Conservation (phyloP, 306 rosid species). For the Ormosia semicastrata region DNA sequence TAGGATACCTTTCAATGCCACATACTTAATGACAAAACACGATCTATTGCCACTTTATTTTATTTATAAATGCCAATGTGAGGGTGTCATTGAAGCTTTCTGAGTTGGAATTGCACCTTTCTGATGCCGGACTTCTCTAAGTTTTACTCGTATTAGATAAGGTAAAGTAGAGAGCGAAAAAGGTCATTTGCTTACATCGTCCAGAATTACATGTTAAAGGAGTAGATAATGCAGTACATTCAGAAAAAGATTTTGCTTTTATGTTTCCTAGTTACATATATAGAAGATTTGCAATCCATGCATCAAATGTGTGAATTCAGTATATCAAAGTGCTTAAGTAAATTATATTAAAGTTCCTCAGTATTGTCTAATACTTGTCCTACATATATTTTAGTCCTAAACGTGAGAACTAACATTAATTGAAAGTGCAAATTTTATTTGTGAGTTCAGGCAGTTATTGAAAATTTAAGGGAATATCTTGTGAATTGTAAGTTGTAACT, state of each 20-base stretch:
- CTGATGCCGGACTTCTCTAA: constrained; percentile 33
- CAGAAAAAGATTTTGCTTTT: neutral
- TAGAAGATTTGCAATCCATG: neutral
- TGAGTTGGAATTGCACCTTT: constrained; percentile 36
- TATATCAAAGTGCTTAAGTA: neutral
- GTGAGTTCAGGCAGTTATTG: neutral
- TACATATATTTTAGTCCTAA: neutral
- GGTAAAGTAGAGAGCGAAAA: constrained; percentile 14
- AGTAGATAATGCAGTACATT: neutral
- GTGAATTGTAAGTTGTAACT: neutral
- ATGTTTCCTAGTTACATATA: neutral
- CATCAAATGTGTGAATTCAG: neutral
- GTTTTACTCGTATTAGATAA: constrained; percentile 20
- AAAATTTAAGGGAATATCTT: neutral
- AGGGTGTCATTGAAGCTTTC: constrained; percentile 23
- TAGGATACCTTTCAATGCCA: constrained; percentile 24
- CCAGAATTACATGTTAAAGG: neutral
- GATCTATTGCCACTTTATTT: neutral
- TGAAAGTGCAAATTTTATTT: constrained; percentile 4
- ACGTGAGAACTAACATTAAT: neutral
- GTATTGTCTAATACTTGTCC: neutral
- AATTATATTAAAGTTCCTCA: neutral
- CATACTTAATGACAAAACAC: constrained; percentile 28
- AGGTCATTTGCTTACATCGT: constrained; percentile 16
- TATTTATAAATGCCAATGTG: constrained; percentile 4